A percentile compares a stretch with the other conserved stretches of the same genome.
These are phyloP conservation scores for Lignosus rhinocerotis DNA, from an alignment of 1,284 basidiomycete species.

Conservation along the genomic window DNA sequence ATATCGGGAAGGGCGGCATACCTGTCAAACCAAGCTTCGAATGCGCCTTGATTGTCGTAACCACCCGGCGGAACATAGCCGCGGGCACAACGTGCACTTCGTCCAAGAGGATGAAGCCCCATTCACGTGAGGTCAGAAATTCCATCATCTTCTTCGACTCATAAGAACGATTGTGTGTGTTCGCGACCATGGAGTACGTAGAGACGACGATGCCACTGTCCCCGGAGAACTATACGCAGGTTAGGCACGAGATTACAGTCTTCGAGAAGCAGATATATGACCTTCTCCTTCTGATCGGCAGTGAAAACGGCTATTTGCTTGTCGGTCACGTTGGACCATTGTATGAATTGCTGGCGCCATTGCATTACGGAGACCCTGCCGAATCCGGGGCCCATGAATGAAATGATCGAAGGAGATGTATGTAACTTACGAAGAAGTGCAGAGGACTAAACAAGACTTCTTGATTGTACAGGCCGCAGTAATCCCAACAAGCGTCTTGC, in stretches of 20 bases:
- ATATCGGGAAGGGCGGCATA: constrained; percentile 29
- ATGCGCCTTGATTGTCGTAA: constrained; percentile 96
- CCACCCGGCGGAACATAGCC: constrained; percentile 94
- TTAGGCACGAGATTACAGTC: constrained; percentile 5
- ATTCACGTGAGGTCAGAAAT: constrained; percentile 91
- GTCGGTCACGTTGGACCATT: constrained; percentile 96
- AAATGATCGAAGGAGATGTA: no score
- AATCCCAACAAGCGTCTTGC: constrained; percentile 98
- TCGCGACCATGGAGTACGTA: constrained; percentile 98
- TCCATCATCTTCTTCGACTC: constrained; percentile 99
- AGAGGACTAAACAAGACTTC: constrained; percentile 97
- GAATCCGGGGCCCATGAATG: no score
- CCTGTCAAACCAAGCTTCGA: constrained; percentile 94
- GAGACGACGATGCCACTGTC: constrained; percentile 96
- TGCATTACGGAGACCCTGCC: constrained; percentile 97
- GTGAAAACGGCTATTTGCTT: constrained; percentile 95
- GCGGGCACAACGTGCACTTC: constrained; percentile 98
- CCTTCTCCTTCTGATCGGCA: constrained; percentile 95
- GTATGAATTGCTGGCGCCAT: constrained; percentile 96
- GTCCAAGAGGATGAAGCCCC: constrained; percentile 93
- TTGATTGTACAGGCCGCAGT: constrained; percentile 99
- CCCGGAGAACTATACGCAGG: constrained; percentile 72
- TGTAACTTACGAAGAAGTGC: constrained; percentile 89
- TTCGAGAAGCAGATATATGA: constrained; percentile 34
- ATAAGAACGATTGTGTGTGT: constrained; percentile 93